Evolutionary conservation across 352 stramenopile species (phyloP).

Genomic region (Globisporangium cederbergense): DNA sequence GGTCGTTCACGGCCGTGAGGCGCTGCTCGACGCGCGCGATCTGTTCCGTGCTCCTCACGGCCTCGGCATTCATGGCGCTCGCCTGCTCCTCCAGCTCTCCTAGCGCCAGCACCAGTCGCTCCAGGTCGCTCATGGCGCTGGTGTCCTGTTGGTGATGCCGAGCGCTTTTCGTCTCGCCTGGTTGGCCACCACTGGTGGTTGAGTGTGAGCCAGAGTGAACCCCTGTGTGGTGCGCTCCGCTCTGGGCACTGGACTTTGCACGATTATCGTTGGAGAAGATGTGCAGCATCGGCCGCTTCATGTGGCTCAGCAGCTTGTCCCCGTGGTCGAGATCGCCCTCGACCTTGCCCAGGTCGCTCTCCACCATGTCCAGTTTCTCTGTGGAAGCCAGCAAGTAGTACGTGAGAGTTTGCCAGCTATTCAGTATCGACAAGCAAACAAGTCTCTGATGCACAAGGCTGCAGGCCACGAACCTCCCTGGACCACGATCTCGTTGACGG

Average conservation of each 20-base stretch:
- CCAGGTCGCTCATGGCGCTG: slow-evolving; percentile 45
- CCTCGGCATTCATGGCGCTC: slow-evolving; percentile 60
- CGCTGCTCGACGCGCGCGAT: slow-evolving; percentile 69
- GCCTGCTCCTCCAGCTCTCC: slow-evolving; percentile 73
- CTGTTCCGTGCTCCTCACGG: slow-evolving; percentile 64
- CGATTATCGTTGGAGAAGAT: slow-evolving; percentile 51
- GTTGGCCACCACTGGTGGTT: neutral
- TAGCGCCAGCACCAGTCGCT: slow-evolving; percentile 53
- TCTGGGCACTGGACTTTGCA: slow-evolving; percentile 15
- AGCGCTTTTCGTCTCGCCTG: neutral
- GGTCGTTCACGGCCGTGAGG: slow-evolving; percentile 58
- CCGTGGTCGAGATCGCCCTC: slow-evolving; percentile 65
- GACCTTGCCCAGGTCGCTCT: slow-evolving; percentile 54
- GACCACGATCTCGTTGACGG: slow-evolving; percentile 66
- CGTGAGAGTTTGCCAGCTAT: neutral
- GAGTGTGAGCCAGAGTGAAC: neutral
- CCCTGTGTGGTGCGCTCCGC: neutral
- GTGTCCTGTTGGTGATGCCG: neutral
- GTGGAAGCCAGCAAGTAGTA: neutral
- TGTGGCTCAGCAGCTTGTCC: slow-evolving; percentile 68
- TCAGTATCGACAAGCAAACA: too few species aligned
- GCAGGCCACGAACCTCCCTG: slow-evolving; percentile 40
- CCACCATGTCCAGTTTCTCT: slow-evolving; percentile 76
- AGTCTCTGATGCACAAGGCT: too few species aligned
- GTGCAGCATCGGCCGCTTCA: slow-evolving; percentile 69